Conservation (phyloP, 2,329 filamentous ascomycete species). For the Truncatella angustata region DNA sequence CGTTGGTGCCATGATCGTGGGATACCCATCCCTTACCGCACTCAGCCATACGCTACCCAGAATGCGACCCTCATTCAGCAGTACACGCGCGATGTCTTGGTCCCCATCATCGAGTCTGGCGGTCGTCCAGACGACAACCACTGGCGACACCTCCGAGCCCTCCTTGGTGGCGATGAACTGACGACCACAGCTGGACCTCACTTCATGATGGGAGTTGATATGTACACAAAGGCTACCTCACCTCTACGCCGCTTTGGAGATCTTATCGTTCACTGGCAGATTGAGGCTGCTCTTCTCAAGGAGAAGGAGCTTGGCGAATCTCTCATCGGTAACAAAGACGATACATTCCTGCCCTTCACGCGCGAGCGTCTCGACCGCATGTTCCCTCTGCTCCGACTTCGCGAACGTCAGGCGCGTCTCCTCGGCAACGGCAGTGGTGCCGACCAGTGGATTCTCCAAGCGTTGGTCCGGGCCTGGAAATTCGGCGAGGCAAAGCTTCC, state of each 20-base stretch:
- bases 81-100: slow-evolving; percentile 36
- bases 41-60: slow-evolving; percentile 40
- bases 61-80: slow-evolving; percentile 36
- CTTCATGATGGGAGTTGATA: slow-evolving; percentile 55
- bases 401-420: slow-evolving; percentile 48
- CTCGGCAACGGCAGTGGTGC: slow-evolving; percentile 42
- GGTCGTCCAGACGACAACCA: slow-evolving; percentile 28
- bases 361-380: slow-evolving; percentile 38
- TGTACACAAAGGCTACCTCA: slow-evolving; percentile 63
- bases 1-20: slow-evolving; percentile 57
- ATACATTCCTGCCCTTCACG: slow-evolving; percentile 45
- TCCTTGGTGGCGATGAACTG: slow-evolving; percentile 51
- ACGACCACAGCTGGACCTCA: slow-evolving; percentile 53
- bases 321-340: slow-evolving; percentile 30
- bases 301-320: slow-evolving; percentile 36
- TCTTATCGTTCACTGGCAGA: slow-evolving; percentile 65
- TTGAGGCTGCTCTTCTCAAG: slow-evolving; percentile 54
- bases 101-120: slow-evolving; percentile 36
- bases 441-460: slow-evolving; percentile 57
- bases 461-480: slow-evolving; percentile 58
- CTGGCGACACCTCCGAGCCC: slow-evolving; percentile 28
- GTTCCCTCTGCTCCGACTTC: slow-evolving; percentile 49
- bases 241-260: slow-evolving; percentile 65
- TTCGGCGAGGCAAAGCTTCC: slow-evolving; percentile 49
- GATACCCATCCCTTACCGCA: slow-evolving; percentile 60